Evolutionary conservation across 75 land plant genomes (phyloP).

Genomic region (Selaginella moellendorffii): DNA sequence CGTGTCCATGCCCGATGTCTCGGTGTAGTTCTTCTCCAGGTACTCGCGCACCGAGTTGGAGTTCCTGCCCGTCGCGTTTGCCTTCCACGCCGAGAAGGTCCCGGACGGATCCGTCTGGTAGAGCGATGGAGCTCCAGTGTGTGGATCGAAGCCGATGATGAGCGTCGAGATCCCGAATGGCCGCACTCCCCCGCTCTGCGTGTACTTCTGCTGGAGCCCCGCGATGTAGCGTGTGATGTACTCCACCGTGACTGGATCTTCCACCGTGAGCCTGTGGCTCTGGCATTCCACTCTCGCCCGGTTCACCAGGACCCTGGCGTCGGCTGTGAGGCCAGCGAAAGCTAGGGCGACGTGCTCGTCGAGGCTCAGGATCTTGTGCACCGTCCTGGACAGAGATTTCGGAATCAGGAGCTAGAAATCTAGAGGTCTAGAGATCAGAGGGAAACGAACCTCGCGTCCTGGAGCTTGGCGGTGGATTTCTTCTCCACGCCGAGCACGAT

Average conservation of each 20-base stretch:
- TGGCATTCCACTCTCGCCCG: background rate
- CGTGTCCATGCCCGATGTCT: constrained; percentile 3
- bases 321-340: constrained; percentile 6
- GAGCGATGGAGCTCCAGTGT: background rate
- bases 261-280: constrained; percentile 2
- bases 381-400: no score
- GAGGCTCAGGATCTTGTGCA: constrained; percentile 1
- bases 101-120: constrained; percentile 4
- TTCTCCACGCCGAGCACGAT: constrained; percentile 82
- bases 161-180: constrained; percentile 9
- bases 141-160: constrained; percentile 5
- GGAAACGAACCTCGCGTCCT: constrained; percentile 68
- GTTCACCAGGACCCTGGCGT: constrained; percentile 1
- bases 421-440: no score
- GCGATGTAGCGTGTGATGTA: constrained; percentile 9
- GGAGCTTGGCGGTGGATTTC: constrained; percentile 75
- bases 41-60: background rate
- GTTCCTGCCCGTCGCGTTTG: constrained; percentile 4
- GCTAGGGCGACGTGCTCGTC: constrained; percentile 9
- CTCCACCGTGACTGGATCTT: background rate
- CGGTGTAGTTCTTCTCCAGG: background rate
- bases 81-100: constrained; percentile 9
- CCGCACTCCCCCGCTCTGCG: constrained; percentile 2
- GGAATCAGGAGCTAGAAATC: no score
- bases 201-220: background rate